phyloP scores from a whole-genome alignment of 768 basidiomycete genomes.

The Calocybe indica region DNA sequence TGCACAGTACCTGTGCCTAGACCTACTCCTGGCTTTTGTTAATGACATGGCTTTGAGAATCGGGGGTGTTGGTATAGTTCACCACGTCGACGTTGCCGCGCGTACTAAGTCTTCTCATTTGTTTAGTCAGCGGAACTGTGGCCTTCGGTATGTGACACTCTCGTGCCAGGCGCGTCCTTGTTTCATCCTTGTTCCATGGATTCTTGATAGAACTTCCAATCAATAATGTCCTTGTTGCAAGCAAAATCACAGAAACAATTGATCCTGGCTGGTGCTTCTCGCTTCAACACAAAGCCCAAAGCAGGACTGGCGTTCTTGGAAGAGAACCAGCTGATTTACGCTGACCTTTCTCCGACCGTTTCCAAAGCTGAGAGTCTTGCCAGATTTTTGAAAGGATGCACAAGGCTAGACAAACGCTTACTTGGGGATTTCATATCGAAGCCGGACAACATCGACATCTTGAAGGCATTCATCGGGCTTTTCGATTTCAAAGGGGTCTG shows the following conservation, averaged over 20 bases:
- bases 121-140: constrained; percentile 45
- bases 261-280: constrained; percentile 73
- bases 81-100: neutral
- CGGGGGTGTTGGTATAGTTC: constrained; percentile 30
- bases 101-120: constrained; percentile 8
- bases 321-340: constrained; percentile 85
- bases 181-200: neutral
- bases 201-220: constrained; percentile 41
- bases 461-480: constrained; percentile 81
- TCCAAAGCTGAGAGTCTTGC: constrained; percentile 70
- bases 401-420: constrained; percentile 85
- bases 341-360: constrained; percentile 48
- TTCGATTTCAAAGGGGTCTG: constrained; percentile 88
- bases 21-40: constrained; percentile 80
- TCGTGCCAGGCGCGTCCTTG: neutral
- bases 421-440: constrained; percentile 91
- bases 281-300: constrained; percentile 94
- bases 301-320: constrained; percentile 85
- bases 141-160: constrained; percentile 48
- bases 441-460: constrained; percentile 77
- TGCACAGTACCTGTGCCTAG: constrained; percentile 83
- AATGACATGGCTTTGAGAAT: constrained; percentile 78
- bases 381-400: constrained; percentile 76
- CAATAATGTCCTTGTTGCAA: constrained; percentile 51
- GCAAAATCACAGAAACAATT: constrained; percentile 84